Evolutionary conservation across 345 rosid species (phyloP).

Genomic region (Odontarrhena argentea): DNA sequence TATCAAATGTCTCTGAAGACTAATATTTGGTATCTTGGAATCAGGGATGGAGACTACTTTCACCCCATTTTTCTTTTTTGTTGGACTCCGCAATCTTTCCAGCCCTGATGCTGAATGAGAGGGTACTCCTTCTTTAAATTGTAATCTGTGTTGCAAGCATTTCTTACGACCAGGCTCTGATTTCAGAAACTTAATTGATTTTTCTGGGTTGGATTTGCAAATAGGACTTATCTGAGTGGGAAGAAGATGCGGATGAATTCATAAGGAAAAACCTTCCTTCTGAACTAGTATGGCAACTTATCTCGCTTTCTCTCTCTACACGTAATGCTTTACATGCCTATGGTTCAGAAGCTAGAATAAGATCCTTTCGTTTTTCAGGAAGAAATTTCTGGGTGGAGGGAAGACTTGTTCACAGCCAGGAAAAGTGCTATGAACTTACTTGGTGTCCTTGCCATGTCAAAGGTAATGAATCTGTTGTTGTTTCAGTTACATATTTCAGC

Average conservation of each 20-base stretch:
- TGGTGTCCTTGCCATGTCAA: conserved; percentile 78
- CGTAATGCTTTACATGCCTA: conserved; percentile 10
- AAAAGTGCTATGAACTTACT: conserved; percentile 87
- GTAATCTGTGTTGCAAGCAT: conserved; percentile 23
- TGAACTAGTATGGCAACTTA: conserved; percentile 60
- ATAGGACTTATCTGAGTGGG: conserved; percentile 85
- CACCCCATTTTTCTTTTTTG: conserved; percentile 73
- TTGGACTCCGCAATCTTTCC: conserved; percentile 84
- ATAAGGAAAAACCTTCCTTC: conserved; percentile 82
- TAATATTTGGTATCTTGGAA: conserved; percentile 34
- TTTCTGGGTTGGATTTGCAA: conserved; percentile 31
- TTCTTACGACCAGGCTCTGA: conserved; percentile 22
- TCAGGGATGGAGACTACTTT: conserved; percentile 93
- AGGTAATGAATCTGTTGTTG: conserved; percentile 46
- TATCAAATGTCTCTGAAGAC: conserved; percentile 21
- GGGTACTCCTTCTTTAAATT: conserved; percentile 47
- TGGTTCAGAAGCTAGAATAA: not conserved
- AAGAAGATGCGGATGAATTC: conserved; percentile 88
- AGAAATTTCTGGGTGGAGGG: conserved; percentile 93
- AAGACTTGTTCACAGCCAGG: conserved; percentile 80
- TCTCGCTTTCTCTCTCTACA: conserved; percentile 22
- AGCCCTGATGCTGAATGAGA: conserved; percentile 68
- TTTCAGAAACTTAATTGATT: conserved; percentile 24
- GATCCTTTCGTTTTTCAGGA: conserved; percentile 48
- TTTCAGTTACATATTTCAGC: conserved; percentile 19